phyloP scores from a whole-genome alignment of 2,329 filamentous ascomycete genomes.

The Pestalotiopsis sp. region DNA sequence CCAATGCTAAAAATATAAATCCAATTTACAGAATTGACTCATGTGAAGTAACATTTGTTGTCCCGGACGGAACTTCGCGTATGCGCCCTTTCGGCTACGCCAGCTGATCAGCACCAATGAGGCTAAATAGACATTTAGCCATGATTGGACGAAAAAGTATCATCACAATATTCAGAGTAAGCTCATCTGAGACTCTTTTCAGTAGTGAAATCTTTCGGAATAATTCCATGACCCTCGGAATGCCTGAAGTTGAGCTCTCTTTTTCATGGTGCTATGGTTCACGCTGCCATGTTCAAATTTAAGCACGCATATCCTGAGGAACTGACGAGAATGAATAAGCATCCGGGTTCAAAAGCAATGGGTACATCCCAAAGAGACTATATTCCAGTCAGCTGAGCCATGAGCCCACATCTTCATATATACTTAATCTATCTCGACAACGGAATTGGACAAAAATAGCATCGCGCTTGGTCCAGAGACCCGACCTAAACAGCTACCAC shows the following conservation, averaged over 20 bases:
- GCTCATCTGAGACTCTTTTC: background rate
- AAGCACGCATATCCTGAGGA: too few relatives aligned
- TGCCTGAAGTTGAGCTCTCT: background rate
- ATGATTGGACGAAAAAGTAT: background rate
- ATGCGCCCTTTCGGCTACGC: background rate
- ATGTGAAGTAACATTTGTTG: constrained; percentile 2
- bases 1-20: background rate
- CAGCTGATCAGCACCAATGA: constrained; percentile 15
- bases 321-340: too few relatives aligned
- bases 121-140: constrained; percentile 12
- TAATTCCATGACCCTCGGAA: background rate
- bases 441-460: constrained; percentile 35
- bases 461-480: constrained; percentile 19
- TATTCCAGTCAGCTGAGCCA: constrained; percentile 2
- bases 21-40: background rate
- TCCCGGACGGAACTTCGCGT: background rate
- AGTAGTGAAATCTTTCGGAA: background rate
- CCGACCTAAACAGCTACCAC: background rate
- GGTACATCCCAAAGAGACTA: background rate
- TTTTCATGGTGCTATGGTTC: too few relatives aligned
- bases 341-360: background rate
- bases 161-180: background rate
- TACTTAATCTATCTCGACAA: constrained; percentile 37
- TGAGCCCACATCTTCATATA: constrained; percentile 26
- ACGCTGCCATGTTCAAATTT: too few relatives aligned